Percentiles rank a stretch among this genome's conserved stretches.
phyloP scores from a whole-genome alignment of 2,329 filamentous ascomycete species.

The Monosporascus sp. region DNA sequence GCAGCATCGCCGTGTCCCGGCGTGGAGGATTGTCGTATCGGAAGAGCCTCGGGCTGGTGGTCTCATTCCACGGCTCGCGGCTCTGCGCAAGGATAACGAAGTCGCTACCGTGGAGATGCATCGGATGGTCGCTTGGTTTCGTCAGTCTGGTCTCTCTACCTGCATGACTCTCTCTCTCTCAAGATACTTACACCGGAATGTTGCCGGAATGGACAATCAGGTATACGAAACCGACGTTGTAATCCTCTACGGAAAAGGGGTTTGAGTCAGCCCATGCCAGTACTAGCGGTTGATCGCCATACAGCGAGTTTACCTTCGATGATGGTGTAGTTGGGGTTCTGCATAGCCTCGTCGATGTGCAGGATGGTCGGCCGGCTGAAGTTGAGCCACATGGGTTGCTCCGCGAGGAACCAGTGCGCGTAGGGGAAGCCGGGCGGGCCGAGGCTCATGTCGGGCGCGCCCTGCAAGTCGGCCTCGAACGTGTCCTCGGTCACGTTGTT shows the following conservation, averaged over 20 bases:
- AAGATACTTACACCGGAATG: conserved; percentile 12
- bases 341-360: conserved; percentile 8
- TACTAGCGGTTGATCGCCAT: neutral
- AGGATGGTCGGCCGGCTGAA: conserved; percentile 16
- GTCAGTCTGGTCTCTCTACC: conserved; percentile 14
- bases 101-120: conserved; percentile 48
- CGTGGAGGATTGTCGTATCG: conserved; percentile 13
- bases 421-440: conserved; percentile 24
- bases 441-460: conserved; percentile 17
- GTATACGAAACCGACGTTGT: conserved; percentile 12
- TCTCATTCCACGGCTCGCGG: conserved; percentile 1
- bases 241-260: conserved; percentile 5
- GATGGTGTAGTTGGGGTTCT: conserved; percentile 13
- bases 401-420: conserved; percentile 15
- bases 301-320: conserved; percentile 5
- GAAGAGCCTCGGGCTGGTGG: conserved; percentile 4
- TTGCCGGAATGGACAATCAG: conserved; percentile 10
- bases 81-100: conserved; percentile 39
- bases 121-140: conserved; percentile 32
- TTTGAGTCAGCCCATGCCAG: neutral
- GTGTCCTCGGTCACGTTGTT: conserved; percentile 17
- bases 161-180: neutral
- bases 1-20: neutral
- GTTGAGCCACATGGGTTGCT: conserved; percentile 15
- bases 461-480: conserved; percentile 15